Percentiles rank a stretch among this genome's conserved stretches.
These are phyloP conservation scores for Neurospora sp. DNA, from an alignment of 495 filamentous ascomycete species.

Conservation along the genomic window DNA sequence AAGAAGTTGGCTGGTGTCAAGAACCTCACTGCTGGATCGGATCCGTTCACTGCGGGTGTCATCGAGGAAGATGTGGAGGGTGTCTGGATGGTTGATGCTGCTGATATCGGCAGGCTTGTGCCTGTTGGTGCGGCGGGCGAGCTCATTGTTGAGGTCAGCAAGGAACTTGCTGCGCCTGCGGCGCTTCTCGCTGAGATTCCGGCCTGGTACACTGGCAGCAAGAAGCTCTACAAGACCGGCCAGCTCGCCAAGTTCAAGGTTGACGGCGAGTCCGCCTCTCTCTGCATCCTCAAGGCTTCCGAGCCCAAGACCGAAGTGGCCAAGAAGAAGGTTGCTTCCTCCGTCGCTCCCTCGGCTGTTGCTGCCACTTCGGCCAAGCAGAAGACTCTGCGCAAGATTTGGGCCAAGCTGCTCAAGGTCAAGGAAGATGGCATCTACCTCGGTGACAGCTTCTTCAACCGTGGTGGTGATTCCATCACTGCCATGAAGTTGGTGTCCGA, in stretches of 20 bases:
- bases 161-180: constrained; percentile 1
- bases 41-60: constrained; percentile 2
- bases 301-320: background rate
- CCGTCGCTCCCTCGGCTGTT: constrained; percentile 1
- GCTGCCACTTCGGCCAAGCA: constrained; percentile 26
- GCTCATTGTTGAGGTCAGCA: constrained; percentile 21
- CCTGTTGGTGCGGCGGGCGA: constrained; percentile 38
- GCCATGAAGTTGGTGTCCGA: constrained; percentile 60
- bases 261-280: constrained; percentile 1
- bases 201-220: background rate
- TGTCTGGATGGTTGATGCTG: constrained; percentile 32
- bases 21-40: background rate
- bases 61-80: constrained; percentile 10
- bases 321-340: constrained; percentile 5
- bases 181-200: background rate
- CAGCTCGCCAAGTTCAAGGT: constrained; percentile 21
- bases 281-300: constrained; percentile 6
- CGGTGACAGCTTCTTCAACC: constrained; percentile 49
- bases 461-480: constrained; percentile 61
- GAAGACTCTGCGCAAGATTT: constrained; percentile 23
- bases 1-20: constrained; percentile 3
- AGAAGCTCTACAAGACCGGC: constrained; percentile 19
- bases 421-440: constrained; percentile 34
- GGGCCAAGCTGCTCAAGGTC: constrained; percentile 25
- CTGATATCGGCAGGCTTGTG: constrained; percentile 23